phyloP scores from a whole-genome alignment of 495 filamentous ascomycete species.

The Hypoxylon fuscum region DNA sequence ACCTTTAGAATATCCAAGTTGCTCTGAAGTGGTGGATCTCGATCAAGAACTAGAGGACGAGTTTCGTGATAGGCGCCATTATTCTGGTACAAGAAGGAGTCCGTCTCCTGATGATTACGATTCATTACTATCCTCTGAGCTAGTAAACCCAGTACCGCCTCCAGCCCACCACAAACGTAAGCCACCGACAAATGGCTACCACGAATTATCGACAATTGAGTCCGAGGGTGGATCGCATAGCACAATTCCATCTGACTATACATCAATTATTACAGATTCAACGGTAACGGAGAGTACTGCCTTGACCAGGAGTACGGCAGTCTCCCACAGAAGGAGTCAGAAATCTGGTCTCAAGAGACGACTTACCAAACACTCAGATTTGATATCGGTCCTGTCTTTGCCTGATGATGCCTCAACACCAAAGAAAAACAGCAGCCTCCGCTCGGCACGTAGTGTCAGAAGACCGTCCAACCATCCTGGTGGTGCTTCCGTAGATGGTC shows the following conservation, averaged over 20 bases:
- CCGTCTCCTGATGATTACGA: conserved; percentile 43
- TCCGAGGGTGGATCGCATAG: conserved; percentile 69
- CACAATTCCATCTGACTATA: conserved; percentile 52
- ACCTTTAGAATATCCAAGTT: conserved; percentile 56
- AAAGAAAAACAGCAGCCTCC: conserved; percentile 64
- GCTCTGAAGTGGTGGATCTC: conserved; percentile 44
- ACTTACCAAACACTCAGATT: conserved; percentile 89
- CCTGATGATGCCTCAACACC: conserved; percentile 66
- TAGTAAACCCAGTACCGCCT: conserved; percentile 37
- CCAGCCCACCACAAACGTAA: conserved; percentile 55
- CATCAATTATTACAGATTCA: conserved; percentile 57
- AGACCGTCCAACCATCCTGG: conserved; percentile 70
- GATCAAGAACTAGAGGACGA: conserved; percentile 44
- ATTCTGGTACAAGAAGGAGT: conserved; percentile 40
- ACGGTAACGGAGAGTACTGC: conserved; percentile 58
- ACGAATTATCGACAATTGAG: conserved; percentile 77
- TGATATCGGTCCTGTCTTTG: conserved; percentile 89
- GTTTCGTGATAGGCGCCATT: conserved; percentile 42
- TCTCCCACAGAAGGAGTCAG: conserved; percentile 52
- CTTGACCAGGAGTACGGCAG: conserved; percentile 48
- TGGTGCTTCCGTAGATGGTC: conserved; percentile 72
- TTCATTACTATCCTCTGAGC: conserved; percentile 46
- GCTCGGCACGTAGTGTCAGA: conserved; percentile 76
- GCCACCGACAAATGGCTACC: conserved; percentile 69
- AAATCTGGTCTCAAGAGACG: conserved; percentile 70